A percentile compares a stretch with the other conserved stretches of the same genome.
These are phyloP conservation scores for Dovyalis caffra DNA, from an alignment of 345 rosid species.

Conservation along the genomic window DNA sequence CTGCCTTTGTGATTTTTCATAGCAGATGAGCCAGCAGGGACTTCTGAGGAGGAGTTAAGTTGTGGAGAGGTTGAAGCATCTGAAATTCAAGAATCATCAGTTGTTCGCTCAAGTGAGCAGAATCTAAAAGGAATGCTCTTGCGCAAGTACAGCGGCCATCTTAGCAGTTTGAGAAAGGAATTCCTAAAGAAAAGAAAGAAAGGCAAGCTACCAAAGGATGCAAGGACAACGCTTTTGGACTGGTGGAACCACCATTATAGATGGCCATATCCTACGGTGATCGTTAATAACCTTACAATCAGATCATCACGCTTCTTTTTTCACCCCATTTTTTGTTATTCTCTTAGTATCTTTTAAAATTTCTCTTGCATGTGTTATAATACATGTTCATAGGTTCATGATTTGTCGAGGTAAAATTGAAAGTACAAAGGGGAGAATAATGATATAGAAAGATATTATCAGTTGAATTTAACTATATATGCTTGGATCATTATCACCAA, in stretches of 20 bases:
- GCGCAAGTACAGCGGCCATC: slow-evolving; percentile 56
- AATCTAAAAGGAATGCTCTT: slow-evolving; percentile 51
- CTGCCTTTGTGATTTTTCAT: not conserved
- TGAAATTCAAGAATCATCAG: slow-evolving; percentile 28
- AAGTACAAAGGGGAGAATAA: not conserved
- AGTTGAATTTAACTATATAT: not conserved
- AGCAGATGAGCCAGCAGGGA: slow-evolving; percentile 45
- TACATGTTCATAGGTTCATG: not conserved
- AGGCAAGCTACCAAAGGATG: slow-evolving; percentile 63
- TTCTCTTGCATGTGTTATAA: not conserved
- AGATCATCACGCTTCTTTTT: not conserved
- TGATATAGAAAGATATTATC: not conserved
- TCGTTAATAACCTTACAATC: not conserved
- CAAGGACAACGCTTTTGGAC: slow-evolving; percentile 41
- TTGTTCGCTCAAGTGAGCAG: slow-evolving; percentile 3
- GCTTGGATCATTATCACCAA: not conserved
- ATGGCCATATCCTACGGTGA: slow-evolving; percentile 83
- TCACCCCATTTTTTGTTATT: not conserved
- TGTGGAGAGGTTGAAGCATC: slow-evolving; percentile 39
- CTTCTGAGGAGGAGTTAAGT: slow-evolving; percentile 50
- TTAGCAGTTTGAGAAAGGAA: slow-evolving; percentile 55
- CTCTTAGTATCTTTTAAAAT: not conserved
- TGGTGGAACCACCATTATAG: slow-evolving; percentile 62
- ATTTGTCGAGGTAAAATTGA: not conserved
- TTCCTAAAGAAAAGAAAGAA: slow-evolving; percentile 63